phyloP scores from a whole-genome alignment of 2,329 filamentous ascomycete species.

The Colletotrichum acutatum region DNA sequence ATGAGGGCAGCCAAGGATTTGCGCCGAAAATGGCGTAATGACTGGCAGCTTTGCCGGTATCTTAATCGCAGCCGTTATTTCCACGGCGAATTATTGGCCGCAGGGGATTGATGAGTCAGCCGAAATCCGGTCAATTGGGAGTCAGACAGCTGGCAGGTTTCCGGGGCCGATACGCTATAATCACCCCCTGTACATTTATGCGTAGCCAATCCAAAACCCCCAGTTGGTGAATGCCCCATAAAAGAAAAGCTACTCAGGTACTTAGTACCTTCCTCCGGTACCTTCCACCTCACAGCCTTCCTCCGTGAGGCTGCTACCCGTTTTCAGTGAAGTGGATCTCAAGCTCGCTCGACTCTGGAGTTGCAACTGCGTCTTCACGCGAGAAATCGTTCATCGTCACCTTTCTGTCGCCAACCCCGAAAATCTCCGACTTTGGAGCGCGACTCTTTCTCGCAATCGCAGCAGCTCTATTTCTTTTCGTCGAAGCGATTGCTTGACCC shows the following conservation, averaged over 20 bases:
- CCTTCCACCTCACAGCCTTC: constrained; percentile 19
- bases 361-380: constrained; percentile 32
- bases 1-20: constrained; percentile 18
- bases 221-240: constrained; percentile 6
- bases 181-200: not conserved
- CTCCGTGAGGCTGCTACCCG: constrained; percentile 33
- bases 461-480: not conserved
- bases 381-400: constrained; percentile 29
- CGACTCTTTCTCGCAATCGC: not conserved
- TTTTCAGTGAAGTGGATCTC: constrained; percentile 25
- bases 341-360: constrained; percentile 23
- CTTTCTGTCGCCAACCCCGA: not conserved
- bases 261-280: not conserved
- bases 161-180: not conserved
- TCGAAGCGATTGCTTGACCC: not conserved
- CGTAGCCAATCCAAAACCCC: not conserved
- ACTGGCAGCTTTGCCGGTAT: not conserved
- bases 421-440: not conserved
- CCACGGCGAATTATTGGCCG: constrained; percentile 10
- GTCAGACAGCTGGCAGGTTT: not conserved
- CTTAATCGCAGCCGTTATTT: not conserved
- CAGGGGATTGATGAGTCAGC: constrained; percentile 30
- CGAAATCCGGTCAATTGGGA: not conserved
- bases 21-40: constrained; percentile 33
- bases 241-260: not conserved